A percentile compares a stretch with the other conserved stretches of the same genome.
Evolutionary conservation across 371 early-diverging fungal species (phyloP).

Genomic region (Umbelopsis sp.): DNA sequence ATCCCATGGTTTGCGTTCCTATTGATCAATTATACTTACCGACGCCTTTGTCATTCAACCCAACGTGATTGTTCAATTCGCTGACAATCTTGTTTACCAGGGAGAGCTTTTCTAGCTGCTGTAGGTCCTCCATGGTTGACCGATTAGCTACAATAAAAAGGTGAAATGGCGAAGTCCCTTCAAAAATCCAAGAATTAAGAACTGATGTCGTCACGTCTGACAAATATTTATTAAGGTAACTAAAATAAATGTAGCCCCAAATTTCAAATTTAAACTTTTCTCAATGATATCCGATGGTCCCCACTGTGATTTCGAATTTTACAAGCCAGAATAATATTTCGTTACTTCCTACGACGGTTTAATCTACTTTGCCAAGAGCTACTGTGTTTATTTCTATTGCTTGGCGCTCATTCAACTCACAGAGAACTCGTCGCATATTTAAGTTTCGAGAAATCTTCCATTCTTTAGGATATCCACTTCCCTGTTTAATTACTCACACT

Average conservation of each 20-base stretch:
- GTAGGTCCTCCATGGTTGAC: slow-evolving; percentile 63
- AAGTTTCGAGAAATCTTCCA: too few species aligned
- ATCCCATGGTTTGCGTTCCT: neutral
- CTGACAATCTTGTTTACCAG: slow-evolving; percentile 90
- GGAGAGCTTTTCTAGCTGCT: slow-evolving; percentile 87
- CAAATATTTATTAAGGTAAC: neutral
- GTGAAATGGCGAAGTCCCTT: neutral
- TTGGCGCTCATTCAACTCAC: too few species aligned
- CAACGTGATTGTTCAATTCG: slow-evolving; percentile 92
- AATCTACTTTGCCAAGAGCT: too few species aligned
- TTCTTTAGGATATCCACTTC: too few species aligned
- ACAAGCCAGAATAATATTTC: too few species aligned
- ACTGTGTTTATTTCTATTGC: too few species aligned
- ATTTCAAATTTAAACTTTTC: neutral
- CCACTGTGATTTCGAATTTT: neutral
- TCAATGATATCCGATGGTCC: neutral
- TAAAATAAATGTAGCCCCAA: neutral
- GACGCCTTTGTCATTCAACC: slow-evolving; percentile 84
- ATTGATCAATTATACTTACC: slow-evolving; percentile 37
- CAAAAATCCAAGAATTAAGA: neutral
- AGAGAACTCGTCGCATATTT: too few species aligned
- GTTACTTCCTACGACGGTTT: too few species aligned
- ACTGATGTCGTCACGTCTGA: neutral
- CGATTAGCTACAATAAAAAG: neutral
- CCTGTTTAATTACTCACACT: too few species aligned